Evolutionary conservation across 805 yeast species (phyloP).

Genomic region (Ogataea paraovalis): DNA sequence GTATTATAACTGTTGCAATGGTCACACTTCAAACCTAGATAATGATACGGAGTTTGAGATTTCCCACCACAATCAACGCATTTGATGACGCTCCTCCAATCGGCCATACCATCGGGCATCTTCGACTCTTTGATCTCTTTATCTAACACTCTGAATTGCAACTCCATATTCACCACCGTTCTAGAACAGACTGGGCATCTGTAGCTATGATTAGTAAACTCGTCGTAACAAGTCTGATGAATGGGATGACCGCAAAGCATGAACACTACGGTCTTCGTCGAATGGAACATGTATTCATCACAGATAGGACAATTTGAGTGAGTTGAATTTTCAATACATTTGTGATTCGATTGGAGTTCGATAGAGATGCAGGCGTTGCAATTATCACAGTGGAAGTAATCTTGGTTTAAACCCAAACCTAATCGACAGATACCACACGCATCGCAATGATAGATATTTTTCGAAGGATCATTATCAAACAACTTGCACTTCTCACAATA

Average conservation of each 20-base stretch:
- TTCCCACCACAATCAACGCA: constrained; percentile 89
- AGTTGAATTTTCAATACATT: constrained; percentile 81
- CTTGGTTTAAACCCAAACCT: constrained; percentile 84
- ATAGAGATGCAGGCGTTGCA: constrained; percentile 88
- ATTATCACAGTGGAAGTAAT: constrained; percentile 85
- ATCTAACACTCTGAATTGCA: constrained; percentile 82
- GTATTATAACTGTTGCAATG: constrained; percentile 89
- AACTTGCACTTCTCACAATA: constrained; percentile 75
- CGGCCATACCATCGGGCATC: constrained; percentile 73
- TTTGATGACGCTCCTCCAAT: constrained; percentile 70
- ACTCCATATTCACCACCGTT: constrained; percentile 81
- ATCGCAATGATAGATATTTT: constrained; percentile 87
- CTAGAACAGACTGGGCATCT: constrained; percentile 89
- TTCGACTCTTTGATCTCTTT: constrained; percentile 73
- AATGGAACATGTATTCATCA: constrained; percentile 83
- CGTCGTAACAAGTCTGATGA: constrained; percentile 80
- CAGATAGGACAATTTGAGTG: constrained; percentile 93
- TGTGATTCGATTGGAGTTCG: constrained; percentile 70
- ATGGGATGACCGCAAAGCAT: constrained; percentile 95
- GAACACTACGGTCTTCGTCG: constrained; percentile 77
- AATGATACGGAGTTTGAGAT: constrained; percentile 71
- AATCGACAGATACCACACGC: constrained; percentile 91
- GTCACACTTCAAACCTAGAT: constrained; percentile 81
- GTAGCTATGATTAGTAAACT: constrained; percentile 76
- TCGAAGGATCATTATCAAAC: constrained; percentile 74